These are phyloP conservation scores for Fraxinus greggii DNA, from an alignment of 305 asterid genomes.

Conservation along the genomic window DNA sequence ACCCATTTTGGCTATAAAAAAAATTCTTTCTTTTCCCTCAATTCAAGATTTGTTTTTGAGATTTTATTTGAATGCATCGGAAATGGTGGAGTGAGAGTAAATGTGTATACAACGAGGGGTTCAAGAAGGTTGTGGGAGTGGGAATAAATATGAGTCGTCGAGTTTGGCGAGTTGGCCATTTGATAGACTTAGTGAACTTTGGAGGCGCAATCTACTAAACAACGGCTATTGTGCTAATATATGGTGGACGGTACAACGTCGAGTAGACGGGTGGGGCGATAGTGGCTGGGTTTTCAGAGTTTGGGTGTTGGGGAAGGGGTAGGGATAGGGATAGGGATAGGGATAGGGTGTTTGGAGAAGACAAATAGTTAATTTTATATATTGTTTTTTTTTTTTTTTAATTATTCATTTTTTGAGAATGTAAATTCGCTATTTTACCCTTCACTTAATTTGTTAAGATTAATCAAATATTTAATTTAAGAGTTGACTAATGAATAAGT, in stretches of 20 bases:
- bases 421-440: too few relatives aligned
- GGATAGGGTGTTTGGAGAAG: too few relatives aligned
- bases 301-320: too few relatives aligned
- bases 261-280: too few relatives aligned
- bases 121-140: constrained; percentile 14
- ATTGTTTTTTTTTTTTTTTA: too few relatives aligned
- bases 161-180: constrained; percentile 36
- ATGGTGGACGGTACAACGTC: constrained; percentile 25
- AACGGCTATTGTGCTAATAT: constrained; percentile 48
- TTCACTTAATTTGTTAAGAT: too few relatives aligned
- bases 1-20: constrained; percentile 39
- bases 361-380: too few relatives aligned
- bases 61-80: neutral
- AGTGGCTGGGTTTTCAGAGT: too few relatives aligned
- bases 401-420: too few relatives aligned
- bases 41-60: neutral
- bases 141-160: neutral
- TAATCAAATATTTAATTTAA: too few relatives aligned
- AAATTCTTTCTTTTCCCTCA: neutral
- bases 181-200: constrained; percentile 28
- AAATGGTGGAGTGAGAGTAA: neutral
- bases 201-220: constrained; percentile 44
- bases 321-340: too few relatives aligned
- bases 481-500: too few relatives aligned
- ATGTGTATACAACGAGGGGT: constrained; percentile 7